A percentile compares a stretch with the other conserved stretches of the same genome.
These are phyloP conservation scores for Penicillium verrucosum DNA, from an alignment of 2,329 filamentous ascomycete genomes.

Conservation along the genomic window DNA sequence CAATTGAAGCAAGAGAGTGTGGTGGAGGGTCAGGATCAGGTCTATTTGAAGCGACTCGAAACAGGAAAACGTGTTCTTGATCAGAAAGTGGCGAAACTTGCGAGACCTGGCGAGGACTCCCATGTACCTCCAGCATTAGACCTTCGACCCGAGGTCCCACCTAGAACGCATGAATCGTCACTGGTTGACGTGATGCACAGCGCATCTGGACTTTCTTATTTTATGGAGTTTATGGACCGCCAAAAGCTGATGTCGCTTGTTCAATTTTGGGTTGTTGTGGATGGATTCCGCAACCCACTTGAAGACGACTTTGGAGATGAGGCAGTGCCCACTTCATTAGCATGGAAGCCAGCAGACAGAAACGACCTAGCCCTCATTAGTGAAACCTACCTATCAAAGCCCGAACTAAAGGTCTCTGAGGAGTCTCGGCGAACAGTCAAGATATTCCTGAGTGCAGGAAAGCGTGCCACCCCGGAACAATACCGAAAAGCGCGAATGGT, in stretches of 20 bases:
- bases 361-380: slow-evolving; percentile 88
- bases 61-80: slow-evolving; percentile 87
- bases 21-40: slow-evolving; percentile 73
- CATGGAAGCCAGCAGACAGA: slow-evolving; percentile 81
- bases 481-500: slow-evolving; percentile 80
- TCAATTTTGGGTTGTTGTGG: slow-evolving; percentile 97
- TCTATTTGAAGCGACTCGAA: slow-evolving; percentile 84
- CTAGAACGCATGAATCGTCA: slow-evolving; percentile 69
- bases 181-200: slow-evolving; percentile 85
- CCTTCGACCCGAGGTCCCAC: slow-evolving; percentile 43
- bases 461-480: slow-evolving; percentile 70
- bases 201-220: slow-evolving; percentile 87
- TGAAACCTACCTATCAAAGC: slow-evolving; percentile 78
- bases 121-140: slow-evolving; percentile 30
- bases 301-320: slow-evolving; percentile 80
- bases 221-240: slow-evolving; percentile 99
- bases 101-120: slow-evolving; percentile 58
- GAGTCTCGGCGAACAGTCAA: slow-evolving; percentile 67
- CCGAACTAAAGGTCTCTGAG: slow-evolving; percentile 74
- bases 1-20: slow-evolving; percentile 83
- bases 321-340: slow-evolving; percentile 57
- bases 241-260: slow-evolving; percentile 82
- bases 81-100: slow-evolving; percentile 79
- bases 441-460: slow-evolving; percentile 75
- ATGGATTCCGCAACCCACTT: slow-evolving; percentile 89